Base-by-base conservation (phyloP, 345 rosid genomes). In the Arabidopsis suecica region DNA sequence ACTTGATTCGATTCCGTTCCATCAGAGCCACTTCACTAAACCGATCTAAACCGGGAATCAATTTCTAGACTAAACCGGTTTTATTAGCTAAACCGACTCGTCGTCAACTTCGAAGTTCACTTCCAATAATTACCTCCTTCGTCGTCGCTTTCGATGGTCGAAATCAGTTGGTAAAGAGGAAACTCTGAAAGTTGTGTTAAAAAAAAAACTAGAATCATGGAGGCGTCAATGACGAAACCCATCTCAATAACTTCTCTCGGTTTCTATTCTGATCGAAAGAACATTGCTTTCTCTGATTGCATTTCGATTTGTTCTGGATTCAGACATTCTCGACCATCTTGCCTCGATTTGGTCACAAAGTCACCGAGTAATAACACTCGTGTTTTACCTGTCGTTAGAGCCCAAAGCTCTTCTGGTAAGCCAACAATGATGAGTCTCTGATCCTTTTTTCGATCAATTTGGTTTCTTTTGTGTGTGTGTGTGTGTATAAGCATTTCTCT, bases 401-500 rank as follows among this genome's bases (percentile, higher is more conserved):
- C 92, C 11, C 86, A 84, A 77, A 75, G 71, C 80, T 73, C 84
- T 68, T 80, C 82, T 20, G 88, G 96, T 89, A 87, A 59, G 57
- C 13, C 54, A 77, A 64, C 37, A 53, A 16, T 22, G 8, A 23
- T 57, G 13, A 0, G 9, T 53, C 9, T 42, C 11, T 61, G 22
- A 61, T 38, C 12, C 44, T 50, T 28, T 1, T 1, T 49, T 57
- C 9, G 11, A 37, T 45, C 57, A 44, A 61, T 68, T 41, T 38
- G 1, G 25, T 34, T 0, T 23, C 3, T 41, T 49, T 28, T 53
- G 40, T 11, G 30, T 33, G 14, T 70, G n/a, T n/a, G n/a, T n/a
- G n/a, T n/a, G n/a, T n/a, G n/a, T n/a, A n/a, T n/a, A n/a, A 47
- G 4, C 30, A 25, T 60, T 75, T 50, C 54, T 18, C 0, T 22